Conservation (phyloP, 1,284 basidiomycete species). For the Pterulicium gracile region DNA sequence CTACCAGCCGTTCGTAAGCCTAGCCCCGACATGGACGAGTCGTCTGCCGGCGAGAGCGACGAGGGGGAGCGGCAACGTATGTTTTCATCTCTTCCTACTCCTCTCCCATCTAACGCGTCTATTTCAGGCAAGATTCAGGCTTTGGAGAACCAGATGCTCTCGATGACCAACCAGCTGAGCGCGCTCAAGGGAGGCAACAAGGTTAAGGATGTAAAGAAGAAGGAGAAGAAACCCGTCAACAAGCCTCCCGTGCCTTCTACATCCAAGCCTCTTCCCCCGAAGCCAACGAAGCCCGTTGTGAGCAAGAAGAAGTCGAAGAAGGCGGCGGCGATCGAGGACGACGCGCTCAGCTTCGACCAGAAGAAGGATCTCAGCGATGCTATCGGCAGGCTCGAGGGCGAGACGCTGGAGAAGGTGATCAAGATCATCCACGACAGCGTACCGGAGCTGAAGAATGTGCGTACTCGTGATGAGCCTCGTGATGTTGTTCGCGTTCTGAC, state of each 20-base stretch:
- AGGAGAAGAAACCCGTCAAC: constrained; percentile 28
- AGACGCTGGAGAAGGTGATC: constrained; percentile 76
- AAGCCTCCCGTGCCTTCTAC: constrained; percentile 41
- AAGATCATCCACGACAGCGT: constrained; percentile 88
- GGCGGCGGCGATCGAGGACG: constrained; percentile 49
- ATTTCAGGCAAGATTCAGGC: constrained; percentile 50
- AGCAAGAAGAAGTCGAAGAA: constrained; percentile 51
- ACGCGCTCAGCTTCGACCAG: constrained; percentile 78
- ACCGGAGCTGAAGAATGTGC: constrained; percentile 79
- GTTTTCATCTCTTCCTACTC: constrained; percentile 15
- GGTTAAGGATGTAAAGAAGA: constrained; percentile 55
- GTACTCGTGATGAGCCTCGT: constrained; percentile 22
- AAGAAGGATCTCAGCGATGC: constrained; percentile 95
- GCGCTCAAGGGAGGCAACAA: constrained; percentile 44
- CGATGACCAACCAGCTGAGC: constrained; percentile 53
- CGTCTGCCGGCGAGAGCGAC: constrained; percentile 32
- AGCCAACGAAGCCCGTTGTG: constrained; percentile 29
- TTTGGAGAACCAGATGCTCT: constrained; percentile 68
- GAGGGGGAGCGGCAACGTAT: constrained; percentile 45
- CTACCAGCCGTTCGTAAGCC: constrained; percentile 59
- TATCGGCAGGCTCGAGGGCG: constrained; percentile 70
- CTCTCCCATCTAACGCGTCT: constrained; percentile 13
- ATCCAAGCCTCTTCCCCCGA: constrained; percentile 41
- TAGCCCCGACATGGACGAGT: constrained; percentile 39
- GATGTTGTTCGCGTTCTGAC: constrained; percentile 10